phyloP scores from a whole-genome alignment of 2,329 filamentous ascomycete genomes.

The Cladosporium halotolerans region DNA sequence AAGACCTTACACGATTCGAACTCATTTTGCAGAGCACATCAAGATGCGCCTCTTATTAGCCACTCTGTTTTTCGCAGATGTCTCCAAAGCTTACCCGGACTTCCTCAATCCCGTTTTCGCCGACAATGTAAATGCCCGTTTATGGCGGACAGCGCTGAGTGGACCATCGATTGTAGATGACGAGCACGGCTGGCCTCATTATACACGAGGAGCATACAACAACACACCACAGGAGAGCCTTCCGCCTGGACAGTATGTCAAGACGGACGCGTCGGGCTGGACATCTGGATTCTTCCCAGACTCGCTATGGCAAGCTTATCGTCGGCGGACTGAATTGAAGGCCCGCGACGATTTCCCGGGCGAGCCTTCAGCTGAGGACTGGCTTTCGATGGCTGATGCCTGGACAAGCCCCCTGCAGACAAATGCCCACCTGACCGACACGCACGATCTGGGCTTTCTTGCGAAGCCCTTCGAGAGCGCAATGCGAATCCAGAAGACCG shows the following conservation, averaged over 20 bases:
- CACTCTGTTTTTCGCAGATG: no score
- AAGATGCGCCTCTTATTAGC: no score
- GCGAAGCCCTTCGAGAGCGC: conserved; percentile 17
- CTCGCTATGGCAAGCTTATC: conserved; percentile 16
- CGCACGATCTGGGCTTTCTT: conserved; percentile 17
- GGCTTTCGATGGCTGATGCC: conserved; percentile 12
- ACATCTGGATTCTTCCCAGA: conserved; percentile 16
- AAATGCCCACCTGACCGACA: conserved; percentile 15
- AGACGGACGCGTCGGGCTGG: conserved; percentile 14
- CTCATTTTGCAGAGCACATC: no score
- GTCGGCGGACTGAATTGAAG: not conserved
- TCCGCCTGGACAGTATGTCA: conserved; percentile 12
- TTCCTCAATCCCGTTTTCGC: not conserved
- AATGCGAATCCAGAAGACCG: conserved; percentile 11
- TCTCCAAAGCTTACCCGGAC: no score
- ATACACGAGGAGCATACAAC: conserved; percentile 14
- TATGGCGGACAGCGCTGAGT: conserved; percentile 14
- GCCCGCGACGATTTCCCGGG: not conserved
- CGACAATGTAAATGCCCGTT: conserved; percentile 16
- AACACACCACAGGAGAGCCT: conserved; percentile 11
- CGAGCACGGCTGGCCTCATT: conserved; percentile 15
- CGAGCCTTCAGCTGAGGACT: conserved; percentile 10
- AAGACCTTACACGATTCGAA: no score
- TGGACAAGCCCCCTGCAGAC: conserved; percentile 15
- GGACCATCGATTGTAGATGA: conserved; percentile 8